Base-by-base conservation (phyloP, 352 stramenopile species). In the Blastocystis sp. region DNA sequence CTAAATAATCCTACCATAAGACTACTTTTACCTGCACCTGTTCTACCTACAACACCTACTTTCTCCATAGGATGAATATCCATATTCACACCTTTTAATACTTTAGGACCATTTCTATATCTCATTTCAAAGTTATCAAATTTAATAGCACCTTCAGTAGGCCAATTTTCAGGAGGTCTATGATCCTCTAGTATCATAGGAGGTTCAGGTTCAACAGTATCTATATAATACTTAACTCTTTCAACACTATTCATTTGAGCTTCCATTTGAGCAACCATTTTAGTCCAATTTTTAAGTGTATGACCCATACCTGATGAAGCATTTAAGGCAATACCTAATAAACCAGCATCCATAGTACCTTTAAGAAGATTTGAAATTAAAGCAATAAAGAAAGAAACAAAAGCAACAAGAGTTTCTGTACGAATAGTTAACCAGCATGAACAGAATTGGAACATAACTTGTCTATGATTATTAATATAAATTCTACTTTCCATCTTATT, bases 1-100 rank as follows among this genome's bases (percentile, higher is more conserved):
- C 87, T 80, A 68, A 94, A 89, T 16, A 95, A 70, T 25, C 82
- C 81, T 47, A 83, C 75, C 6, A 81, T 81, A 10, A 94, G 68
- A 44, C 76, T 79, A 41, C 71, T 81, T 68, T 92, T 86, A 55
- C 81, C 81, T 2, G 73, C 74, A 24, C 81, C 80, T 0, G 82
- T 87, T 57, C 80, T 67, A 16, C 84, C 84, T 0, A 93, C 80
- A 13, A 95, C 77, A 27, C 82, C 86, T 49, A 87, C 68, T 32
- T 77, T 73, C 65, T 83, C 76, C 70, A 94, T 84, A 2, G 80
- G 80, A 23, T 84, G 81, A 43, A 86, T 82, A 11, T 73, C 45
- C 4, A 80, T 43, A n/a, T 18, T 65, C 23, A 71, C n/a, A 39
- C 58, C 52, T 2, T 43, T 33, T 4, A 74, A 42, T 27, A 72